Conservation (phyloP, 331 rosid genomes). For the Arachis monticola region DNA sequence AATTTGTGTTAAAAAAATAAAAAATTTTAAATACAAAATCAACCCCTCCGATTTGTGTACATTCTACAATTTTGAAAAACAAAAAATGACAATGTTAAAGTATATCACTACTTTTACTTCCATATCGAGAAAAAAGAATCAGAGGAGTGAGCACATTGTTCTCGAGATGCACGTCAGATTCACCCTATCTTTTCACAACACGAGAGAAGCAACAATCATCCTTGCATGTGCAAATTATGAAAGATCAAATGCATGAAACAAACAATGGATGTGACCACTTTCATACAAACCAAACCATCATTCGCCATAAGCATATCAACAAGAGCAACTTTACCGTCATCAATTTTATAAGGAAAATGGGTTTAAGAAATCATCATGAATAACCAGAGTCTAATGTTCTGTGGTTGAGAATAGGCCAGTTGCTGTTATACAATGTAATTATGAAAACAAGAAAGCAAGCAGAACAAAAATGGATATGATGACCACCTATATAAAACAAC, state of each 20-base stretch:
- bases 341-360: slow-evolving; percentile 7
- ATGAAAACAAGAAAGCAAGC: not conserved
- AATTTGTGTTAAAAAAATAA: no score
- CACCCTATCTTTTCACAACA: no score
- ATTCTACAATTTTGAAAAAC: no score
- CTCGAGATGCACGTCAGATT: no score
- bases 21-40: no score
- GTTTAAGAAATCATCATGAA: not conserved
- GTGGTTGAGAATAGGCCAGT: not conserved
- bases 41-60: no score
- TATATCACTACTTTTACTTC: no score
- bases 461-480: not conserved
- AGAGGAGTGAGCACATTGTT: no score
- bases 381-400: slow-evolving; percentile 6
- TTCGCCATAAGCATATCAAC: not conserved
- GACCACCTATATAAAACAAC: slow-evolving; percentile 2
- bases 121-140: no score
- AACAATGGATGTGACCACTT: slow-evolving; percentile 15
- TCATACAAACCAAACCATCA: not conserved
- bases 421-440: slow-evolving; percentile 3
- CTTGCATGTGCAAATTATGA: no score
- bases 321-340: slow-evolving; percentile 16
- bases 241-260: not conserved
- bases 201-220: no score
- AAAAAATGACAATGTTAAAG: no score